These are phyloP conservation scores for Begonia fuchsioides DNA, from an alignment of 306 rosid genomes.

Conservation along the genomic window DNA sequence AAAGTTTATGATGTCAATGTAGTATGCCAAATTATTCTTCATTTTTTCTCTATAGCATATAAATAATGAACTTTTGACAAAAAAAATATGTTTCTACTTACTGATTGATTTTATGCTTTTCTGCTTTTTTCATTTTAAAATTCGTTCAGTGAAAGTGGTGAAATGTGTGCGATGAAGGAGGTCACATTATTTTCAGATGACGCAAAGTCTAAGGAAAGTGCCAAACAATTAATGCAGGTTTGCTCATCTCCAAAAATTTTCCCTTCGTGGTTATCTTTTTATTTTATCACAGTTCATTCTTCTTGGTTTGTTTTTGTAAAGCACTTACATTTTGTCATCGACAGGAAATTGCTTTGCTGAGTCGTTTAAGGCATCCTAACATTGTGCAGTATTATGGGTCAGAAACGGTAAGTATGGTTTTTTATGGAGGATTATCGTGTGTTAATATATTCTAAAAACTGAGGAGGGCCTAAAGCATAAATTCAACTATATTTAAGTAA, in stretches of 20 bases:
- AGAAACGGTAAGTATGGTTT: slow-evolving; percentile 44
- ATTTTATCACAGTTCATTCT: not conserved
- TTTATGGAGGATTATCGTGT: no score
- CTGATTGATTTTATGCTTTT: slow-evolving; percentile 3
- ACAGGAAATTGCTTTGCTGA: slow-evolving; percentile 83
- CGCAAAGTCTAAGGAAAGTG: slow-evolving; percentile 91
- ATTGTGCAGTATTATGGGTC: slow-evolving; percentile 94
- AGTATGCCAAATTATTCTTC: not conserved
- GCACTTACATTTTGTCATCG: not conserved
- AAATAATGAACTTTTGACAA: no score
- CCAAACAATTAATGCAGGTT: slow-evolving; percentile 93
- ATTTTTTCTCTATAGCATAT: no score
- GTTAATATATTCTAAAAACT: no score
- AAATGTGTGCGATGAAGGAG: slow-evolving; percentile 99
- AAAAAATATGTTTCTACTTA: slow-evolving; percentile 5
- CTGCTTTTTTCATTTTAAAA: slow-evolving; percentile 10
- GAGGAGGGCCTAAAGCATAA: no score
- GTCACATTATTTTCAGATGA: slow-evolving; percentile 94
- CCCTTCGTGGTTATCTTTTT: not conserved
- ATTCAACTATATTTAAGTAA: no score
- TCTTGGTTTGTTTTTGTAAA: no score
- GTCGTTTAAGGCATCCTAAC: slow-evolving; percentile 93
- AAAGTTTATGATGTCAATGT: not conserved
- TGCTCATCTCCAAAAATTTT: slow-evolving; percentile 4
- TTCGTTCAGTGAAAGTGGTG: slow-evolving; percentile 73